Evolutionary conservation across 2,329 filamentous ascomycete genomes (phyloP).

Genomic region (Cladophialophora psammophila): DNA sequence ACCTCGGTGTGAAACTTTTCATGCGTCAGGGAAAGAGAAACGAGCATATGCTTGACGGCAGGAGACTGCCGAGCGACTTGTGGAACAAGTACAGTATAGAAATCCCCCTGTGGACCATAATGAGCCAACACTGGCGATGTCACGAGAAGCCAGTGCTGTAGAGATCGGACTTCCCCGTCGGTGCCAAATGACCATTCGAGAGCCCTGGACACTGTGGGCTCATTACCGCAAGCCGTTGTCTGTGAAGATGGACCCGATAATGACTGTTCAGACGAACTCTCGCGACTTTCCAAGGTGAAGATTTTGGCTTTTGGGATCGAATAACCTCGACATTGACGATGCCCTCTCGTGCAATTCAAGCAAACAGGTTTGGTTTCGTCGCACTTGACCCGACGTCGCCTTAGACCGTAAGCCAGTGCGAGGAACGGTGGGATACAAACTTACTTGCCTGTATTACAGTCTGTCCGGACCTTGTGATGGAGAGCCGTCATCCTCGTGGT

Average conservation of each 20-base stretch:
- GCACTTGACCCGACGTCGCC: slow-evolving; percentile 49
- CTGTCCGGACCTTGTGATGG: slow-evolving; percentile 42
- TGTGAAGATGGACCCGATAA: neutral
- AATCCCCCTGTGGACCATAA: slow-evolving; percentile 23
- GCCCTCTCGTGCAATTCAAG: slow-evolving; percentile 44
- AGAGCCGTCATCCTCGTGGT: slow-evolving; percentile 5
- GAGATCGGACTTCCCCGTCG: slow-evolving; percentile 13
- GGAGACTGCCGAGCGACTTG: slow-evolving; percentile 20
- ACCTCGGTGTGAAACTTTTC: slow-evolving; percentile 15
- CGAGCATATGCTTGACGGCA: slow-evolving; percentile 20
- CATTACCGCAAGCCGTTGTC: neutral
- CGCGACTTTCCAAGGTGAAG: neutral
- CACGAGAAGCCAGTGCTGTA: slow-evolving; percentile 16
- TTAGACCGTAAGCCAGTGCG: neutral
- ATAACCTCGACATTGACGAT: slow-evolving; percentile 46
- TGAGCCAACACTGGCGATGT: slow-evolving; percentile 19
- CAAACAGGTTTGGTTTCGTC: slow-evolving; percentile 47
- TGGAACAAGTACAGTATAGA: slow-evolving; percentile 23
- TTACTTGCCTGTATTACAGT: slow-evolving; percentile 50
- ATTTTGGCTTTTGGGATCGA: slow-evolving; percentile 7
- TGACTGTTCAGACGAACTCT: neutral
- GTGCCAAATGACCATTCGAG: slow-evolving; percentile 22
- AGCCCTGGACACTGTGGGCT: neutral
- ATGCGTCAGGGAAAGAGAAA: slow-evolving; percentile 22
- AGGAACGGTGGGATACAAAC: neutral